Evolutionary conservation across 495 filamentous ascomycete species (phyloP).

Genomic region (Glutinoglossum americanum): DNA sequence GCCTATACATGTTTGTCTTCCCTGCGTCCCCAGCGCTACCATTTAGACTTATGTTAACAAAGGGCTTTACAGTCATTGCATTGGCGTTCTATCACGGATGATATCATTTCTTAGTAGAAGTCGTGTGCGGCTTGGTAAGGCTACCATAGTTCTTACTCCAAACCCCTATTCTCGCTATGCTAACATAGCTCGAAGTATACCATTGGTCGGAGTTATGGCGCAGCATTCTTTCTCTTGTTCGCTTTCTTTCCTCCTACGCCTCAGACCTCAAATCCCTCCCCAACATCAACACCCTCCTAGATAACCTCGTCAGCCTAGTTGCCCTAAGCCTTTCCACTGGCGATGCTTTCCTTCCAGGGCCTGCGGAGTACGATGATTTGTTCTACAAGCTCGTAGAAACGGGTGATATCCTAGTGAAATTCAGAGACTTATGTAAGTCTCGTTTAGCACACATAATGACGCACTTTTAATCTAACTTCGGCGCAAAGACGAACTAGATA

Average conservation of each 20-base stretch:
- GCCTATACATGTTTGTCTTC: constrained; percentile 45
- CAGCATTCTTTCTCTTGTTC: constrained; percentile 67
- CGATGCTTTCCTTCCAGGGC: constrained; percentile 80
- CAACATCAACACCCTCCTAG: constrained; percentile 36
- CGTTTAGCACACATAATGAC: too few species aligned
- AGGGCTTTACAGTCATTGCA: constrained; percentile 19
- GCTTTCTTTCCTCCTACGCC: constrained; percentile 73
- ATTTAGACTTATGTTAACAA: constrained; percentile 1
- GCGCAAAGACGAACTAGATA: too few species aligned
- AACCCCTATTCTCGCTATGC: background rate
- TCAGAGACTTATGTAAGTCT: constrained; percentile 45
- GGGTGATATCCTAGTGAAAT: constrained; percentile 64
- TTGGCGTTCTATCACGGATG: constrained; percentile 63
- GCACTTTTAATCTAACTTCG: too few species aligned
- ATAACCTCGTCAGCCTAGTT: constrained; percentile 62
- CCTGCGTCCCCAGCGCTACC: too few species aligned
- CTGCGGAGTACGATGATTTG: constrained; percentile 78
- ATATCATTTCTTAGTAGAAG: constrained; percentile 66
- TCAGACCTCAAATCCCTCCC: constrained; percentile 43
- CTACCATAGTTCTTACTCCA: background rate
- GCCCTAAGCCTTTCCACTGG: constrained; percentile 71
- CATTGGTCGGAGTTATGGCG: constrained; percentile 96
- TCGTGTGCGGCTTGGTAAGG: constrained; percentile 21
- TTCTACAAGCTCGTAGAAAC: constrained; percentile 96
- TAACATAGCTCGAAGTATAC: constrained; percentile 22